Evolutionary conservation across 169 alveolate genomes (phyloP), one percentile per base, ranked within the genome.

Genomic region (Plasmodium relictum): DNA sequence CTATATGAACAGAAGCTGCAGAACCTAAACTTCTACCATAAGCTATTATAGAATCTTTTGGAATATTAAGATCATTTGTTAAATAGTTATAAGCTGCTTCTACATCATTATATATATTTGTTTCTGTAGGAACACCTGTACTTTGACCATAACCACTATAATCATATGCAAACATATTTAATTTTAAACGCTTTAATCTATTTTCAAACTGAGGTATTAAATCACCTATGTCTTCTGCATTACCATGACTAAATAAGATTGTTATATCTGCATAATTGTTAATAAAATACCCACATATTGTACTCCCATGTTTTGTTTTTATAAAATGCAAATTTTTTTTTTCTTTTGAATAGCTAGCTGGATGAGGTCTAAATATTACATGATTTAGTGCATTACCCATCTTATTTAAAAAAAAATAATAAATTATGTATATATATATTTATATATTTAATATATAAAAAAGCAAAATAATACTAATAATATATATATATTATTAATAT

Each of bases 1-100:
- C 98, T 62, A 97, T 87, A 90, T 96, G 97, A 50, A 96, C 94
- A 48, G 97, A 89, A 8, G 98, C 97, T 4, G 98, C 97, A 62
- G 97, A 91, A 26, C 99, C 99, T 18, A 97, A 88, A 52, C 98
- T 96, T 69, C 99, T 89, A n/a, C 99, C 99, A 70, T 92, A 97
- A 14, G 96, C 94, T 50, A 97, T 88, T 52, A 97, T 88, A 41
- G 88, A 94, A 8, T 91, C 18, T 65, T 92, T 76, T 31, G 97
- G 95, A 37, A 97, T 86, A 37, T 93, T 88, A 39, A 94, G 62
- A 14, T 45, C 59, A 9, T 65, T 42, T 3, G 91, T 93, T 52
- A 94, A 31, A 91, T 94, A 93, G 70, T 87, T 87, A 93, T 92
- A 97, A 12, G 96, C 98, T n/a, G 97, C 97, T 41, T 97, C 98